Percentiles rank a stretch among this genome's conserved stretches.
Conservation (phyloP, 345 rosid genomes). For the Brassica napus region DNA sequence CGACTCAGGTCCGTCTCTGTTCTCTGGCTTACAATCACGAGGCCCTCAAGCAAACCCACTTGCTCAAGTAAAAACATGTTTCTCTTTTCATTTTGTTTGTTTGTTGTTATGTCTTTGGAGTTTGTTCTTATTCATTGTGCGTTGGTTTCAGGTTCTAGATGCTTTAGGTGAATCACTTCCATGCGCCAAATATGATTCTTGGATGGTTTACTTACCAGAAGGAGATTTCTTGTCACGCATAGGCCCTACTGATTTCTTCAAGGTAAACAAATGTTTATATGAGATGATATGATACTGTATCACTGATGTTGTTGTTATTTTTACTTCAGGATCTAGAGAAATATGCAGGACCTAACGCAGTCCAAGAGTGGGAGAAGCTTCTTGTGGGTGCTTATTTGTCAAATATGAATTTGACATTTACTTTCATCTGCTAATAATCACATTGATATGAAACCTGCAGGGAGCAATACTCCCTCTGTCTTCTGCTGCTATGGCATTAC, state of each 20-base stretch:
- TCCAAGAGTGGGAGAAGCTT: constrained; percentile 84
- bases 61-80: constrained; percentile 62
- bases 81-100: not conserved
- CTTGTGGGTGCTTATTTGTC: constrained; percentile 53
- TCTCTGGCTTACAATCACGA: constrained; percentile 88
- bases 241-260: constrained; percentile 87
- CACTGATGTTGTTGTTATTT: not conserved
- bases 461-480: constrained; percentile 93
- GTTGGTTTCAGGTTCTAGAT: constrained; percentile 70
- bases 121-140: constrained; percentile 3
- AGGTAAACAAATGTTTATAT: constrained; percentile 49
- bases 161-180: constrained; percentile 88
- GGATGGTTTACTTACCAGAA: constrained; percentile 96
- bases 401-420: constrained; percentile 21
- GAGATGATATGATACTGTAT: not conserved
- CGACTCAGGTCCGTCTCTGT: constrained; percentile 92
- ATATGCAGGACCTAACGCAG: constrained; percentile 78
- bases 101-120: not conserved
- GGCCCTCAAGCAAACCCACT: constrained; percentile 96
- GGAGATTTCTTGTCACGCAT: constrained; percentile 88
- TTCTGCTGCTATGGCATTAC: constrained; percentile 86
- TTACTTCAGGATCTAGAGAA: constrained; percentile 69
- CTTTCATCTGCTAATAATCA: constrained; percentile 35
- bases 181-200: constrained; percentile 81
- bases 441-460: constrained; percentile 45